Conservation (phyloP, 2,329 filamentous ascomycete genomes). For the Sporothrix pseudoabietina region DNA sequence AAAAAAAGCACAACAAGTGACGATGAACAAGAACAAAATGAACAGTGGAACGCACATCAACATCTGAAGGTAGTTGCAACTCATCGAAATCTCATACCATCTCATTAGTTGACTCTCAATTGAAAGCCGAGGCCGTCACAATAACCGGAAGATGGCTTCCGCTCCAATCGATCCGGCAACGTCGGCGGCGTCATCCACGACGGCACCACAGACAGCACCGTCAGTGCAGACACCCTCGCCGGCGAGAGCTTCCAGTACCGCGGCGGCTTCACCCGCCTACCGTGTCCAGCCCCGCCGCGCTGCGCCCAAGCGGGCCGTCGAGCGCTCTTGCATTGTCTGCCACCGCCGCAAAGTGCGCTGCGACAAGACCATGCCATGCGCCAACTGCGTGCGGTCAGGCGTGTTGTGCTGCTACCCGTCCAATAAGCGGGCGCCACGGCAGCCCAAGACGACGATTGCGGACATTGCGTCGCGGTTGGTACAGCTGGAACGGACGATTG, state of each 20-base stretch:
- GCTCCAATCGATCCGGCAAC: neutral
- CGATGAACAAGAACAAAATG: neutral
- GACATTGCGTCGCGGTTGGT: conserved; percentile 37
- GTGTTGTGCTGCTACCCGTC: conserved; percentile 38
- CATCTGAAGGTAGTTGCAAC: neutral
- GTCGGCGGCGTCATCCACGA: neutral
- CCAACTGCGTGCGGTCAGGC: conserved; percentile 35
- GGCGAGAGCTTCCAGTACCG: neutral
- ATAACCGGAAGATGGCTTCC: neutral
- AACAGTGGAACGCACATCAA: too few relatives aligned
- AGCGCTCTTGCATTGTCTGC: conserved; percentile 38
- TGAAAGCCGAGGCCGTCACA: neutral
- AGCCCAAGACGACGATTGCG: conserved; percentile 36
- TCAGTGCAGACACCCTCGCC: neutral
- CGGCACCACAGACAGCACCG: neutral
- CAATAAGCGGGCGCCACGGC: conserved; percentile 29
- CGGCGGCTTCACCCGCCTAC: neutral
- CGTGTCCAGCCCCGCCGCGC: neutral
- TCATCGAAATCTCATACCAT: neutral
- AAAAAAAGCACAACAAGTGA: neutral
- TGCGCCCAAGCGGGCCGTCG: conserved; percentile 22
- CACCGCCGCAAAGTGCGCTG: conserved; percentile 38
- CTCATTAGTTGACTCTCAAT: neutral
- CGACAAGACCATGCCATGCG: conserved; percentile 37
- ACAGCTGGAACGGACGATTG: conserved; percentile 36